phyloP scores from a whole-genome alignment of 495 filamentous ascomycete genomes.

The Penicillium pancosmium region DNA sequence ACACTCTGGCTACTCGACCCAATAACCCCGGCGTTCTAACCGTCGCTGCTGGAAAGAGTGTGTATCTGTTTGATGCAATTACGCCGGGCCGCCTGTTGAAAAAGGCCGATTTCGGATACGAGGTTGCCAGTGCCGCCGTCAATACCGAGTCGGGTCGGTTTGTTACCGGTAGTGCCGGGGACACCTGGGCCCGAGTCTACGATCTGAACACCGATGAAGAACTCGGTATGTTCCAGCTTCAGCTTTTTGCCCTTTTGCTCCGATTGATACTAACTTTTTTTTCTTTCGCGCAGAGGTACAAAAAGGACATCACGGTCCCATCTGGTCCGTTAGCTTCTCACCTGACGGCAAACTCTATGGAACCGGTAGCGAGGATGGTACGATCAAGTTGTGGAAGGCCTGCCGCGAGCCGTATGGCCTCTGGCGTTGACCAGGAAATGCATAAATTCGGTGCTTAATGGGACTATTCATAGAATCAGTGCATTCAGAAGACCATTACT shows the following conservation, averaged over 20 bases:
- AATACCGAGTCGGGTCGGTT: conserved; percentile 79
- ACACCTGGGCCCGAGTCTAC: conserved; percentile 95
- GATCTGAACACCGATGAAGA: conserved; percentile 81
- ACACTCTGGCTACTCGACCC: conserved; percentile 45
- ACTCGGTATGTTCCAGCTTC: conserved; percentile 54
- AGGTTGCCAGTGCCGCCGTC: conserved; percentile 86
- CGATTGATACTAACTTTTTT: conserved; percentile 27
- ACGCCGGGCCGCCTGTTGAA: conserved; percentile 74
- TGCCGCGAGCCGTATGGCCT: conserved; percentile 68
- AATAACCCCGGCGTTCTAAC: conserved; percentile 51
- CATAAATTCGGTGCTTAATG: not conserved
- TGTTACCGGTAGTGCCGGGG: conserved; percentile 80
- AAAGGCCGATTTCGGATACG: conserved; percentile 71
- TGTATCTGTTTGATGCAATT: conserved; percentile 88
- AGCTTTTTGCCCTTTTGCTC: not conserved
- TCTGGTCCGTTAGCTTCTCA: conserved; percentile 93
- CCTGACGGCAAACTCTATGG: conserved; percentile 95
- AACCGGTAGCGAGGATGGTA: conserved; percentile 95
- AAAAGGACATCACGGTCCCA: conserved; percentile 96
- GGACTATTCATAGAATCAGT: not conserved
- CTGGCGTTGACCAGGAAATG: conserved; percentile 51
- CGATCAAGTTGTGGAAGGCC: conserved; percentile 90
- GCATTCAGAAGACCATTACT: too few relatives aligned
- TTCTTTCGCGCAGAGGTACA: conserved; percentile 66
- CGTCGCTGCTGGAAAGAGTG: conserved; percentile 77